Percentiles rank a stretch among this genome's conserved stretches.
phyloP scores from a whole-genome alignment of 164 flowering plant species.

The Macadamia tetraphylla region DNA sequence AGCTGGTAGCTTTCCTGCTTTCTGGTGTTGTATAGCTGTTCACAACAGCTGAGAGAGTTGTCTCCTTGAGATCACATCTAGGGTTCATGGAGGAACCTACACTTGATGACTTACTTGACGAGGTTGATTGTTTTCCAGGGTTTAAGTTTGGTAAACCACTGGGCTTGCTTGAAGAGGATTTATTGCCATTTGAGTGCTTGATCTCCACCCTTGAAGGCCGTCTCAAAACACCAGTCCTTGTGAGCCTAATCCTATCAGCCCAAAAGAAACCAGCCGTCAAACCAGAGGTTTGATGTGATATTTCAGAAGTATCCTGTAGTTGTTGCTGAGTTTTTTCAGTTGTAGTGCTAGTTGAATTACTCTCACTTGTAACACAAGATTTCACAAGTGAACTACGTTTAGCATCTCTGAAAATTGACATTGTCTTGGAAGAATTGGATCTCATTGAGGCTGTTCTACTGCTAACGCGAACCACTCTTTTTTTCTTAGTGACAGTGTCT shows the following conservation, averaged over 20 bases:
- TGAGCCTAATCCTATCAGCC: slow-evolving; percentile 34
- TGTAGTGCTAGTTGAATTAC: slow-evolving; percentile 22
- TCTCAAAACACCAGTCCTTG: slow-evolving; percentile 49
- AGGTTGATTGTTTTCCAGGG: slow-evolving; percentile 21
- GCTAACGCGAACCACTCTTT: slow-evolving; percentile 15
- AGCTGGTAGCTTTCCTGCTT: slow-evolving; percentile 20
- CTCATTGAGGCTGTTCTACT: slow-evolving; percentile 8
- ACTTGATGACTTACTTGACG: slow-evolving; percentile 58
- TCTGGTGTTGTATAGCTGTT: slow-evolving; percentile 25
- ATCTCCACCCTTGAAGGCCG: slow-evolving; percentile 49
- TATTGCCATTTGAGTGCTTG: slow-evolving; percentile 24
- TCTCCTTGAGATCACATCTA: slow-evolving; percentile 13
- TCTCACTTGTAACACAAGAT: slow-evolving; percentile 17
- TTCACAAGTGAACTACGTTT: slow-evolving; percentile 14
- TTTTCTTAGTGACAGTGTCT: slow-evolving; percentile 13
- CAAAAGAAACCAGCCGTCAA: slow-evolving; percentile 33
- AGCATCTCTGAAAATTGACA: slow-evolving; percentile 7
- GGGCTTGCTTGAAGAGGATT: slow-evolving; percentile 51
- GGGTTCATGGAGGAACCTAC: slow-evolving; percentile 43
- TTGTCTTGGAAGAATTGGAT: slow-evolving; percentile 3
- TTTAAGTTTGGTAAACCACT: too few species aligned
- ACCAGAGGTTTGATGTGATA: slow-evolving; percentile 26
- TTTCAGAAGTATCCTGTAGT: slow-evolving; percentile 20
- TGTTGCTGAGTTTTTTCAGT: slow-evolving; percentile 25
- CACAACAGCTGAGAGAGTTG: slow-evolving; percentile 1